These are phyloP conservation scores for Corylus heterophylla DNA, from an alignment of 306 rosid species.

Conservation along the genomic window DNA sequence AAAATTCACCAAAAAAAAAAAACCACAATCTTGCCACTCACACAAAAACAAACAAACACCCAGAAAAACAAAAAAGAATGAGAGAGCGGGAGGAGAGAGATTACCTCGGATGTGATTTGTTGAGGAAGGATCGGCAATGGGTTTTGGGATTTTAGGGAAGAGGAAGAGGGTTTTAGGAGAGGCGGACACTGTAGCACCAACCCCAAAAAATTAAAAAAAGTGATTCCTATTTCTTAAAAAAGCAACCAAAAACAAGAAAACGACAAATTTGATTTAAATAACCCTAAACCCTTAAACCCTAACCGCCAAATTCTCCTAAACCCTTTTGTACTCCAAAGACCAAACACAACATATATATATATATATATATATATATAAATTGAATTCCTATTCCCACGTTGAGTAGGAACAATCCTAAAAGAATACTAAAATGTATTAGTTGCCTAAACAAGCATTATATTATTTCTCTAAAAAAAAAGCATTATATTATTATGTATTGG, in stretches of 20 bases:
- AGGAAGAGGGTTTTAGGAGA: slow-evolving; percentile 17
- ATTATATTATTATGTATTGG: no score
- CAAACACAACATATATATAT: no score
- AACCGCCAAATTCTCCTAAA: slow-evolving; percentile 47
- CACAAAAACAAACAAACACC: neutral
- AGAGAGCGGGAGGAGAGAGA: neutral
- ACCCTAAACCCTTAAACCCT: slow-evolving; percentile 37
- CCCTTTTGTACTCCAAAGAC: slow-evolving; percentile 1
- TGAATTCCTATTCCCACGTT: neutral
- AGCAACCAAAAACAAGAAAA: no score
- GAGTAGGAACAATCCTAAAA: no score
- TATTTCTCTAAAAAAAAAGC: no score
- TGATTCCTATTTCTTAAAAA: no score
- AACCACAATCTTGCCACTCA: neutral
- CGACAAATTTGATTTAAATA: neutral
- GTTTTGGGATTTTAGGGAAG: neutral
- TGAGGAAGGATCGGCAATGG: neutral
- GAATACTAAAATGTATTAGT: no score
- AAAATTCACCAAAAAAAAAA: neutral
- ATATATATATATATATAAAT: no score
- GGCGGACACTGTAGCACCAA: neutral
- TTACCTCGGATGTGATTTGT: neutral
- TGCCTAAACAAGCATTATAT: no score
- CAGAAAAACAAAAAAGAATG: neutral
- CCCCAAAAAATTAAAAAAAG: no score